Evolutionary conservation across 176 grass and related monocot genomes (phyloP).

Genomic region (sorghum (Sorghum bicolor)): DNA sequence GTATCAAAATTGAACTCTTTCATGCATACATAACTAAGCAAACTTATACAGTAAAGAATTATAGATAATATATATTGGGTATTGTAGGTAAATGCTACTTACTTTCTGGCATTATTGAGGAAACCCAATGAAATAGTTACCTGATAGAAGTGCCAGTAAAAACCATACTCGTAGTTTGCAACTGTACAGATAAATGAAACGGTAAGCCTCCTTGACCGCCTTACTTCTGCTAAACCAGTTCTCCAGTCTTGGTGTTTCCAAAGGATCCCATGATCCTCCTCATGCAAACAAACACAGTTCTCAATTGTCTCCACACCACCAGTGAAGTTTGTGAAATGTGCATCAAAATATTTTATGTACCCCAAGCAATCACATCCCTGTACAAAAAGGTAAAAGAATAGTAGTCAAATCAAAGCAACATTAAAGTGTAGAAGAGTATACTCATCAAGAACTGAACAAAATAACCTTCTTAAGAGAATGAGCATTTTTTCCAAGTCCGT

Average conservation of each 20-base stretch:
- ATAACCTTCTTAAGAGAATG: conserved; percentile 97
- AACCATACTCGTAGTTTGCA: conserved; percentile 99
- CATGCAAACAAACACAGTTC: conserved; percentile 97
- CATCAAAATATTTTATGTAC: conserved; percentile 99
- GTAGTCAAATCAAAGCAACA: conserved; percentile 21
- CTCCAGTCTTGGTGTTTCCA: conserved; percentile 99
- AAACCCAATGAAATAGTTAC: conserved; percentile 22
- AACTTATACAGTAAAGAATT: conserved; percentile 9
- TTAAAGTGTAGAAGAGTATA: background rate
- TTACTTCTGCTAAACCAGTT: conserved; percentile 97
- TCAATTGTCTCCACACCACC: conserved; percentile 98
- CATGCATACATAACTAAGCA: background rate
- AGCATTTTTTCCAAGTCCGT: conserved; percentile 98
- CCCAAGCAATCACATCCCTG: conserved; percentile 99
- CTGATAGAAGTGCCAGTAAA: conserved; percentile 99
- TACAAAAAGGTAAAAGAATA: conserved; percentile 23
- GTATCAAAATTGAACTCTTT: background rate
- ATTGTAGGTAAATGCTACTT: background rate
- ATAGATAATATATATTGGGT: conserved; percentile 5
- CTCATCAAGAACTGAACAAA: background rate
- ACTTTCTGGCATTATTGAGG: background rate
- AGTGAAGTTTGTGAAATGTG: conserved; percentile 97
- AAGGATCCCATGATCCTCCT: conserved; percentile 98
- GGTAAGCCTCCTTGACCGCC: conserved; percentile 91
- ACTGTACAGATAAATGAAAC: conserved; percentile 99